Evolutionary conservation across 1,284 basidiomycete genomes (phyloP).

Genomic region (Singerocomus rubriflavus): DNA sequence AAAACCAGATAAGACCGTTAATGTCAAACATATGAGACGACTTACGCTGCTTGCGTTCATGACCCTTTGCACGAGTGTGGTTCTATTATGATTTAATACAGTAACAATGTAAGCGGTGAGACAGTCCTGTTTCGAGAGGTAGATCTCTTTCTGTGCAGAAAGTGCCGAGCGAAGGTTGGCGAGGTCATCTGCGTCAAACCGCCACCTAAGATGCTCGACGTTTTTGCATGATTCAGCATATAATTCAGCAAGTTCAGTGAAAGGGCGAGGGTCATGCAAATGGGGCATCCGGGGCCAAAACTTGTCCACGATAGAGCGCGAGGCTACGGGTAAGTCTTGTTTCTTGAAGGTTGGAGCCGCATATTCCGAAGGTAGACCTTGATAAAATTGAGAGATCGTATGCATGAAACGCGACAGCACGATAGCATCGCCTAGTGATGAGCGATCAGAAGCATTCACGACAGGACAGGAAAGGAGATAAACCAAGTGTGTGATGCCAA

Average conservation of each 20-base stretch:
- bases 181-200: constrained; percentile 15
- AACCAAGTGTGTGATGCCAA: constrained; percentile 33
- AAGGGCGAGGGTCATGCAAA: constrained; percentile 9
- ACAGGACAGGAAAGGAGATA: not conserved
- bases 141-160: not conserved
- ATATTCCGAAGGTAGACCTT: constrained; percentile 10
- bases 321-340: constrained; percentile 15
- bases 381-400: constrained; percentile 27
- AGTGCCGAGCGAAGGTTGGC: constrained; percentile 18
- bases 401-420: constrained; percentile 30
- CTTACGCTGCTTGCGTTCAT: constrained; percentile 32
- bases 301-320: constrained; percentile 1
- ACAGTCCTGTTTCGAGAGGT: constrained; percentile 32
- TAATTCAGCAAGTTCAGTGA: constrained; percentile 15
- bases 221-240: constrained; percentile 12
- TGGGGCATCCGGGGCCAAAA: constrained; percentile 22
- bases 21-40: not conserved
- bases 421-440: constrained; percentile 29
- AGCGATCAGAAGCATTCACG: not conserved
- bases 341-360: constrained; percentile 23
- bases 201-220: constrained; percentile 21
- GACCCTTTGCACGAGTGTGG: constrained; percentile 13
- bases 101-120: constrained; percentile 32
- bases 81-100: constrained; percentile 20
- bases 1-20: not conserved